phyloP scores from a whole-genome alignment of 176 grass and related monocot genomes.

The Phragmites australis region DNA sequence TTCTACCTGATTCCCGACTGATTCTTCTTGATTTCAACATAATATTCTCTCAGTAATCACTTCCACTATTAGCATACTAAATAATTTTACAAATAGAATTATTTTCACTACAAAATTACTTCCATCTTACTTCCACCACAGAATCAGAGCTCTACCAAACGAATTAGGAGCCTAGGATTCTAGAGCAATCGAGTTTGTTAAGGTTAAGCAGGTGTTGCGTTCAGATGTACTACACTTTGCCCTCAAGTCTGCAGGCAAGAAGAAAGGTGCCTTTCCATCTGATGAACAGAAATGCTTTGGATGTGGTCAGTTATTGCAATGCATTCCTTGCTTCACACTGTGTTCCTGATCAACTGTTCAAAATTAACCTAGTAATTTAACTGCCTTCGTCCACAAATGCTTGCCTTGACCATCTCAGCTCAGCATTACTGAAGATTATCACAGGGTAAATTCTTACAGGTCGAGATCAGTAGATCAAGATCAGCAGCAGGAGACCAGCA shows the following conservation, averaged over 20 bases:
- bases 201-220: background rate
- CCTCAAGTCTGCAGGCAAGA: background rate
- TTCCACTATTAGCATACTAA: too few species aligned
- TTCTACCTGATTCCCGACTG: too few species aligned
- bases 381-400: background rate
- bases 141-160: too few species aligned
- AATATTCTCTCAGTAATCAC: too few species aligned
- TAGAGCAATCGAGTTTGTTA: constrained; percentile 18
- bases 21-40: too few species aligned
- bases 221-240: background rate
- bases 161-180: constrained; percentile 14
- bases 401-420: background rate
- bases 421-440: background rate
- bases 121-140: too few species aligned
- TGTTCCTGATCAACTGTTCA: constrained; percentile 8
- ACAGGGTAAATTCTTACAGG: background rate
- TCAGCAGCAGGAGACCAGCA: constrained; percentile 4
- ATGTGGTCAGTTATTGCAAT: constrained; percentile 28
- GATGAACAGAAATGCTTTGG: background rate
- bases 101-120: too few species aligned
- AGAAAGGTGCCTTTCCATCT: background rate
- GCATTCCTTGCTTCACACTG: constrained; percentile 15
- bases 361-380: background rate
- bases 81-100: too few species aligned
- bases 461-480: background rate